Base-by-base conservation (phyloP, 2,329 filamentous ascomycete genomes). In the Xylariaceae sp. region DNA sequence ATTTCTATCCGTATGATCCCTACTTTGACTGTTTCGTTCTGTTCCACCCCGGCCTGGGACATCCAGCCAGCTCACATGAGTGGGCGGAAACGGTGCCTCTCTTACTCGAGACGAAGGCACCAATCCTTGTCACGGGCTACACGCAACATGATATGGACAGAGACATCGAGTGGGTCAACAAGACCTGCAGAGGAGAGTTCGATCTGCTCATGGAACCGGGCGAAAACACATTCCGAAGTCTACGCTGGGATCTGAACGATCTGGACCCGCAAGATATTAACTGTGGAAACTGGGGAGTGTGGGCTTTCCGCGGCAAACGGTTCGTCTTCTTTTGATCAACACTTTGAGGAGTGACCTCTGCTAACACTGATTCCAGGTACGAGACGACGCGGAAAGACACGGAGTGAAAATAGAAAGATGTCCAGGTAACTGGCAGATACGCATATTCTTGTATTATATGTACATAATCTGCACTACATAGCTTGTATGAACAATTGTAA, bases 1-100 rank as follows among this genome's bases (percentile, higher is more conserved):
- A 91, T 63, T 98, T 97, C 71, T 82, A 87, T 47, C 93, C 94
- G 0, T 96, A 94, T 64, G 93, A 98, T 64, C 93, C 93, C 1
- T 98, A 98, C 71, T 95, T 98, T 66, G 93, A 98, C 73, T 93
- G 88, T 67, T 95, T 98, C 63, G 83, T 98, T 60, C 79, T 96
- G 41, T 98, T 97, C 76, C 94, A 98, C 62, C 94, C 94, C 0
- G 94, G 94, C 7, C 78, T 98, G 16, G 94, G 93, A 11, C 93
- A 98, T 66, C 91, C 94, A 1, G 89, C 91, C 12, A 92, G 86
- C 61, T 88, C 87, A 42, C 88, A 95, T 60, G 93, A 98, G 67
- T 98, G 94, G 93, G 80, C 86, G 48, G 84, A 92, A 58, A 97
- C 93, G 0, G 69, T 98, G 6, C 93, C 93, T 2, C 76, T 90